Percentiles rank a stretch among this genome's conserved stretches.
Conservation (phyloP, 257 asterid species). For the Solanum etuberosum region DNA sequence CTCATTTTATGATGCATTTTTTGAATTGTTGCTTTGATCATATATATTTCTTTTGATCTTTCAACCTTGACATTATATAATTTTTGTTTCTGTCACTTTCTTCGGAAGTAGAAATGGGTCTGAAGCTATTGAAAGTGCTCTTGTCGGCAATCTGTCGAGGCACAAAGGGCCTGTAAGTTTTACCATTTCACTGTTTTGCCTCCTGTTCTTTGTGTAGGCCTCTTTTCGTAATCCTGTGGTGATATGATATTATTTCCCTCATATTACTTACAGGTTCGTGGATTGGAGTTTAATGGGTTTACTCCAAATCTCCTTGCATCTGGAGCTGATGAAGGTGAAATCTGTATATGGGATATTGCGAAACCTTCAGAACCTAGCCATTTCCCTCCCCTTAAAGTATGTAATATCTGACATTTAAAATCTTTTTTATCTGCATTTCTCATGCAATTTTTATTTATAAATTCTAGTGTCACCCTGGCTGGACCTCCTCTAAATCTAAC, state of each 20-base stretch:
- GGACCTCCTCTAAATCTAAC: neutral
- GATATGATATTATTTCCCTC: constrained; percentile 1
- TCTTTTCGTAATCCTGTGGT: neutral
- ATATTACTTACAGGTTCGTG: constrained; percentile 52
- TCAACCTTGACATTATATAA: neutral
- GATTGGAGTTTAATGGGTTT: constrained; percentile 71
- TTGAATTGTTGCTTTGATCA: neutral
- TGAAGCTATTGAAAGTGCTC: constrained; percentile 53
- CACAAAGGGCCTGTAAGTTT: constrained; percentile 89
- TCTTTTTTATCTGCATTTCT: neutral
- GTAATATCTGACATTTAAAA: neutral
- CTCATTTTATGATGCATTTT: neutral
- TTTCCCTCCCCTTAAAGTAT: constrained; percentile 87
- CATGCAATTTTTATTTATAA: neutral
- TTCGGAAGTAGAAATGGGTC: constrained; percentile 34
- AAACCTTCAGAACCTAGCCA: constrained; percentile 68
- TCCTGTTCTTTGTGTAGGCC: neutral
- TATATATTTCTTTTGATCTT: neutral
- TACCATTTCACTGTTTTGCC: constrained; percentile 1
- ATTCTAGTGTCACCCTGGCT: neutral
- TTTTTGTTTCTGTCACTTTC: constrained; percentile 1
- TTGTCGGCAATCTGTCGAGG: constrained; percentile 55
- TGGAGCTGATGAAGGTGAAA: constrained; percentile 98
- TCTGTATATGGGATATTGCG: constrained; percentile 85
- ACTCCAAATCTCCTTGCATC: constrained; percentile 84